A percentile compares a stretch with the other conserved stretches of the same genome.
Evolutionary conservation across 2,329 filamentous ascomycete species (phyloP).

Genomic region (Didymella exigua): DNA sequence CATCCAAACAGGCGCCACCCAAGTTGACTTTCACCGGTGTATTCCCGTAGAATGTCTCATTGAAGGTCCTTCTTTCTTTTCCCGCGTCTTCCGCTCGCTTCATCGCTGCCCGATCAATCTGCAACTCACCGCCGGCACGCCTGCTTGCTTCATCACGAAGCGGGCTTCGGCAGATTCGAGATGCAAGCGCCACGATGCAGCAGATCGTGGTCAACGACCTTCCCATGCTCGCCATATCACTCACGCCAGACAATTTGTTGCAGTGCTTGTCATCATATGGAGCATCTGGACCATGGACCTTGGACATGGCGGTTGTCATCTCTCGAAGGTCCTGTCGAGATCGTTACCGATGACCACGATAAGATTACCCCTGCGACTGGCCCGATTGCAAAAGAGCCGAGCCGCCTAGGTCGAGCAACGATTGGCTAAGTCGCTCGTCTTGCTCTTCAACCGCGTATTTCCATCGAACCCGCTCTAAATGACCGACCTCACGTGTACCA

Average conservation of each 20-base stretch:
- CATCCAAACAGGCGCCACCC: constrained; percentile 22
- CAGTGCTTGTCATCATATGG: background rate
- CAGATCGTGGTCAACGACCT: background rate
- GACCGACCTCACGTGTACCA: background rate
- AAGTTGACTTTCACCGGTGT: constrained; percentile 16
- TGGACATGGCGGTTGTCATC: background rate
- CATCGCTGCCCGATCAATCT: constrained; percentile 21
- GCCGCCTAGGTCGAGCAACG: background rate
- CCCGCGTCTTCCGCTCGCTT: constrained; percentile 26
- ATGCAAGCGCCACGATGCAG: background rate
- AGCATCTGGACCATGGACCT: background rate
- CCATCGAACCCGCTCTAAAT: background rate
- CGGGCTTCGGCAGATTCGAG: background rate
- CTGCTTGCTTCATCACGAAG: constrained; percentile 10
- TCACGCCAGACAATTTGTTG: background rate
- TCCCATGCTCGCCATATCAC: background rate
- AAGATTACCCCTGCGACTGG: background rate
- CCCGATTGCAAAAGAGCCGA: background rate
- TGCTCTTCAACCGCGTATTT: background rate
- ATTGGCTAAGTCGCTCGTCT: background rate
- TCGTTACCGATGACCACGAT: background rate
- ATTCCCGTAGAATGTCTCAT: constrained; percentile 25
- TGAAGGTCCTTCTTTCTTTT: constrained; percentile 13
- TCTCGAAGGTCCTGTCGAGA: background rate
- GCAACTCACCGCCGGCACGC: constrained; percentile 17